Evolutionary conservation across 768 basidiomycete species (phyloP).

Genomic region (Russula brevipes): DNA sequence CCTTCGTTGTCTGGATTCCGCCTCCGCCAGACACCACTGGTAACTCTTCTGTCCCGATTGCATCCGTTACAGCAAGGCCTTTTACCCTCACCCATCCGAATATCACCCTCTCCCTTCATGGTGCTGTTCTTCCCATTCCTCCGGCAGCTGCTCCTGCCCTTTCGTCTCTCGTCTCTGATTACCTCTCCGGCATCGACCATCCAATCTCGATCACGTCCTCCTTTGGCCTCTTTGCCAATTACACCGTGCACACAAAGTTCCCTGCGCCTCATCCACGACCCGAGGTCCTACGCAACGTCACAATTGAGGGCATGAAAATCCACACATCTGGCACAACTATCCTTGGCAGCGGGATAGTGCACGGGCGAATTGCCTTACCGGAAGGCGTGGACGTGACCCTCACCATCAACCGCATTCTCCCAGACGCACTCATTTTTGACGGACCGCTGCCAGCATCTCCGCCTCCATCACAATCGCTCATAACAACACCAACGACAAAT

Average conservation of each 20-base stretch:
- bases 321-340: slow-evolving; percentile 45
- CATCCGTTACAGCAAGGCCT: slow-evolving; percentile 49
- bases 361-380: slow-evolving; percentile 62
- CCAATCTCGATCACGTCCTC: slow-evolving; percentile 55
- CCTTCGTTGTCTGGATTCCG: slow-evolving; percentile 57
- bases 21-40: slow-evolving; percentile 17
- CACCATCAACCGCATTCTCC: slow-evolving; percentile 58
- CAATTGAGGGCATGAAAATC: slow-evolving; percentile 71
- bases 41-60: slow-evolving; percentile 41
- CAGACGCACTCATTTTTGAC: slow-evolving; percentile 75
- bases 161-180: slow-evolving; percentile 59
- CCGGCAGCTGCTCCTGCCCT: slow-evolving; percentile 39
- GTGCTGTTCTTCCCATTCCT: slow-evolving; percentile 51
- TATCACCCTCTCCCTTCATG: slow-evolving; percentile 52
- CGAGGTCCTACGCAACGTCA: slow-evolving; percentile 62
- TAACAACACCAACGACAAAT: not conserved
- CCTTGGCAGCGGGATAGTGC: slow-evolving; percentile 66
- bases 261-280: slow-evolving; percentile 64
- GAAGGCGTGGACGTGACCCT: slow-evolving; percentile 61
- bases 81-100: slow-evolving; percentile 65
- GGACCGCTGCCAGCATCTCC: slow-evolving; percentile 33
- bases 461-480: not conserved
- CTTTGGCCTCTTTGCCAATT: slow-evolving; percentile 41
- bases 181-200: slow-evolving; percentile 53
- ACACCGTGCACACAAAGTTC: slow-evolving; percentile 47